Conservation (phyloP, 2,329 filamentous ascomycete species). For the Bipolaris sorokiniana region DNA sequence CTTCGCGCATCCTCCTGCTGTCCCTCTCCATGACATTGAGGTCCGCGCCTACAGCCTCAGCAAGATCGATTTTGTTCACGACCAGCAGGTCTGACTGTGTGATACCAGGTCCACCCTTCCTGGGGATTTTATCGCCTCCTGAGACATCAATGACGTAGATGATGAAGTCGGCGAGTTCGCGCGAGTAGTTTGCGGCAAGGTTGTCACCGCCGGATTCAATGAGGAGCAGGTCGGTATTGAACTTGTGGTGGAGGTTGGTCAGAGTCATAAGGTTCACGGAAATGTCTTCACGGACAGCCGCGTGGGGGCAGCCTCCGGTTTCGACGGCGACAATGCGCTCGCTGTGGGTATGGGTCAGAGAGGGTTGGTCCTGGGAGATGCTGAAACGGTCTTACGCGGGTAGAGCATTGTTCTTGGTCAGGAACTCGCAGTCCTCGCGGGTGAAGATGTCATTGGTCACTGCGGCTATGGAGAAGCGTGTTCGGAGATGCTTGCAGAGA, state of each 20-base stretch:
- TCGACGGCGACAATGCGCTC: constrained; percentile 92
- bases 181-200: constrained; percentile 92
- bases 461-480: constrained; percentile 83
- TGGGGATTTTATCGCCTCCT: constrained; percentile 93
- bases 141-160: constrained; percentile 98
- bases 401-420: constrained; percentile 84
- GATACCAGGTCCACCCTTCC: constrained; percentile 96
- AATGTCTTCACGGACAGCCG: constrained; percentile 96
- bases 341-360: constrained; percentile 14
- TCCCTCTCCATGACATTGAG: constrained; percentile 93
- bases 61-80: constrained; percentile 97
- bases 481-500: constrained; percentile 83
- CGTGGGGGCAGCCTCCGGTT: constrained; percentile 95
- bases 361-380: background rate
- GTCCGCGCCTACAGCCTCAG: constrained; percentile 88
- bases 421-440: constrained; percentile 94
- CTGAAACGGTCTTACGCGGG: constrained; percentile 59
- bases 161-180: constrained; percentile 96
- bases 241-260: constrained; percentile 82
- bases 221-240: constrained; percentile 81
- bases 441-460: constrained; percentile 99
- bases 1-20: constrained; percentile 90
- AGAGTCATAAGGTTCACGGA: constrained; percentile 90
- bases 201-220: constrained; percentile 98
- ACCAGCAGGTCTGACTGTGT: constrained; percentile 93